Evolutionary conservation across 139 green algal genomes (phyloP).

Genomic region (Auxenochlorella pyrenoidosa): DNA sequence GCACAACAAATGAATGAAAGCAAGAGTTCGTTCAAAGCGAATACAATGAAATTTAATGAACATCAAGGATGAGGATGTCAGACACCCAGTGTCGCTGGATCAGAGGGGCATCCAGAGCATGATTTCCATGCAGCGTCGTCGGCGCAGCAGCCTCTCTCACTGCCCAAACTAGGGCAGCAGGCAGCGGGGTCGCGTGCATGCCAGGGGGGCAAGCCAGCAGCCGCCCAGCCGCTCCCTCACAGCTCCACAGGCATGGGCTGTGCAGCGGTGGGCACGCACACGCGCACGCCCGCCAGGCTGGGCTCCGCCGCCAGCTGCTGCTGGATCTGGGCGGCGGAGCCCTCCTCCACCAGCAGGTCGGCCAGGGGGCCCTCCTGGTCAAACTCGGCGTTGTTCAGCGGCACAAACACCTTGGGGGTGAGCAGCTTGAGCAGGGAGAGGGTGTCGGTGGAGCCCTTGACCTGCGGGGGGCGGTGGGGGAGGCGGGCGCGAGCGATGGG

Average conservation of each 20-base stretch:
- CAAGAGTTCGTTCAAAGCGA: not conserved
- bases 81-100: no score
- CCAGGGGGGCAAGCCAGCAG: no score
- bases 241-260: slow-evolving; percentile 28
- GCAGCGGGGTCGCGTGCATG: no score
- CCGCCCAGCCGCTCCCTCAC: not conserved
- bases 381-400: slow-evolving; percentile 75
- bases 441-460: slow-evolving; percentile 68
- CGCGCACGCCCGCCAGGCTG: not conserved
- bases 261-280: slow-evolving; percentile 12
- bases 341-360: slow-evolving; percentile 27
- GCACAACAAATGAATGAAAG: not conserved
- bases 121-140: no score
- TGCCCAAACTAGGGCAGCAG: no score
- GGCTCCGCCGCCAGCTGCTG: slow-evolving; percentile 1
- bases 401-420: slow-evolving; percentile 63
- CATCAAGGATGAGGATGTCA: no score
- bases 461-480: slow-evolving; percentile 16
- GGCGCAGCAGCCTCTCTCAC: no score
- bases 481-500: no score
- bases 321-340: slow-evolving; percentile 12
- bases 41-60: not conserved
- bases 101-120: no score
- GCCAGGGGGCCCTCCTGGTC: slow-evolving; percentile 48
- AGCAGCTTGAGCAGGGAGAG: slow-evolving; percentile 59